Conservation (phyloP, 2,329 filamentous ascomycete genomes). For the Thielaviopsis euricoi region DNA sequence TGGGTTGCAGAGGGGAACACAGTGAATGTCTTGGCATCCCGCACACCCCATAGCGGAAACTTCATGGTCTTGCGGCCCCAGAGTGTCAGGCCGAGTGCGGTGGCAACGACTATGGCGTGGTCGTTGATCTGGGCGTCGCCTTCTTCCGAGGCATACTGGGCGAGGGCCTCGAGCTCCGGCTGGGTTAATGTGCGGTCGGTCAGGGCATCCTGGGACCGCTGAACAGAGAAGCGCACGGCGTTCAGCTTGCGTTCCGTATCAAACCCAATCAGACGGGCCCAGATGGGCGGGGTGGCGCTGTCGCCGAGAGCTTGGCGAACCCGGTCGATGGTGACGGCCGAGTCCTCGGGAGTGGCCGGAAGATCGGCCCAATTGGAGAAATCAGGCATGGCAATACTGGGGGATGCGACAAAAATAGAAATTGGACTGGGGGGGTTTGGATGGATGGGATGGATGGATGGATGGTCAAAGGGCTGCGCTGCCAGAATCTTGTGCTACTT, state of each 20-base stretch:
- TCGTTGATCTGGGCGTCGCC: conserved; percentile 14
- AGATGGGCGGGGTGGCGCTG: conserved; percentile 3
- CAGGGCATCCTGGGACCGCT: conserved; percentile 13
- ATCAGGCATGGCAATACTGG: conserved; percentile 3
- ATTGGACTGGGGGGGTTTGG: not conserved
- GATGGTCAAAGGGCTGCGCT: not conserved
- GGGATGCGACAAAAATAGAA: not conserved
- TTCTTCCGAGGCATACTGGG: conserved; percentile 17
- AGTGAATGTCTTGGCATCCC: conserved; percentile 18
- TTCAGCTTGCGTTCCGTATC: conserved; percentile 11
- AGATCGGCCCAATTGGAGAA: conserved; percentile 8
- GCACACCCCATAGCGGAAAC: conserved; percentile 26
- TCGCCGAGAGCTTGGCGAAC: conserved; percentile 6
- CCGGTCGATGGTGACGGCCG: conserved; percentile 2
- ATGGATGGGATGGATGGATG: not conserved
- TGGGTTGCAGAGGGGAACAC: conserved; percentile 17
- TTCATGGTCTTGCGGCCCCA: conserved; percentile 19
- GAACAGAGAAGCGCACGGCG: conserved; percentile 14
- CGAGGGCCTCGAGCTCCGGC: conserved; percentile 21
- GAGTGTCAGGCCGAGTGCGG: conserved; percentile 17
- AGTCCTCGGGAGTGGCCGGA: conserved; percentile 4
- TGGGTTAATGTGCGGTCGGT: conserved; percentile 20
- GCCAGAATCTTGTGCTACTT: not conserved
- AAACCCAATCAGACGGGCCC: conserved; percentile 7
- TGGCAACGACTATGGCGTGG: conserved; percentile 18